Percentiles rank a stretch among this genome's conserved stretches.
Evolutionary conservation across 1,284 basidiomycete genomes (phyloP).

Genomic region (Calocybe gambosa): DNA sequence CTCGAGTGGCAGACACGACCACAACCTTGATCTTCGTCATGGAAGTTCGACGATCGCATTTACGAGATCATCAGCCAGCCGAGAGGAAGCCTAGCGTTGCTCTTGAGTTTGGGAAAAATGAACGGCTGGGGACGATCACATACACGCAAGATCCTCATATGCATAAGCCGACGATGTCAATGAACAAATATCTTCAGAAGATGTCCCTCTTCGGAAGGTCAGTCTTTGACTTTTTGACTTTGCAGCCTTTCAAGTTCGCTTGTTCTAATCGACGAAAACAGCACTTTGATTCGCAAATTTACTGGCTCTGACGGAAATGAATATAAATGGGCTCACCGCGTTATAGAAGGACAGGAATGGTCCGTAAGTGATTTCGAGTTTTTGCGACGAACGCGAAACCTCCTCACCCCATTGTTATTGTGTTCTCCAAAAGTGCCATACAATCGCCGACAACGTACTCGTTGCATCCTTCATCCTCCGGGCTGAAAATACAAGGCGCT

Average conservation of each 20-base stretch:
- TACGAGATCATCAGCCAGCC: slow-evolving; percentile 46
- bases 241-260: slow-evolving; percentile 4
- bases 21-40: slow-evolving; percentile 52
- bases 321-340: slow-evolving; percentile 57
- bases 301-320: slow-evolving; percentile 57
- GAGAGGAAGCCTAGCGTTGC: slow-evolving; percentile 44
- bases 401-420: slow-evolving; percentile 10
- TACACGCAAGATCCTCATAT: slow-evolving; percentile 39
- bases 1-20: slow-evolving; percentile 35
- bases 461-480: slow-evolving; percentile 59
- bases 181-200: slow-evolving; percentile 56
- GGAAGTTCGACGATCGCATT: slow-evolving; percentile 52
- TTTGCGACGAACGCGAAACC: slow-evolving; percentile 3
- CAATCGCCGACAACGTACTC: slow-evolving; percentile 43
- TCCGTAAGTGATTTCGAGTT: slow-evolving; percentile 42
- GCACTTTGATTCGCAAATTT: slow-evolving; percentile 61
- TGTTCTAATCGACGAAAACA: slow-evolving; percentile 21
- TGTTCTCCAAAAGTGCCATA: slow-evolving; percentile 43
- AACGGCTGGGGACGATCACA: slow-evolving; percentile 50
- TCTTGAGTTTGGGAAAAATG: slow-evolving; percentile 51
- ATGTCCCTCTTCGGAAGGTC: slow-evolving; percentile 59
- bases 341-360: slow-evolving; percentile 57
- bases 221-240: slow-evolving; percentile 21
- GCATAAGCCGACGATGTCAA: slow-evolving; percentile 39
- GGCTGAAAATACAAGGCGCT: slow-evolving; percentile 43